These are phyloP conservation scores for Neofusicoccum umdonicola DNA, from an alignment of 2,329 filamentous ascomycete species.

Conservation along the genomic window DNA sequence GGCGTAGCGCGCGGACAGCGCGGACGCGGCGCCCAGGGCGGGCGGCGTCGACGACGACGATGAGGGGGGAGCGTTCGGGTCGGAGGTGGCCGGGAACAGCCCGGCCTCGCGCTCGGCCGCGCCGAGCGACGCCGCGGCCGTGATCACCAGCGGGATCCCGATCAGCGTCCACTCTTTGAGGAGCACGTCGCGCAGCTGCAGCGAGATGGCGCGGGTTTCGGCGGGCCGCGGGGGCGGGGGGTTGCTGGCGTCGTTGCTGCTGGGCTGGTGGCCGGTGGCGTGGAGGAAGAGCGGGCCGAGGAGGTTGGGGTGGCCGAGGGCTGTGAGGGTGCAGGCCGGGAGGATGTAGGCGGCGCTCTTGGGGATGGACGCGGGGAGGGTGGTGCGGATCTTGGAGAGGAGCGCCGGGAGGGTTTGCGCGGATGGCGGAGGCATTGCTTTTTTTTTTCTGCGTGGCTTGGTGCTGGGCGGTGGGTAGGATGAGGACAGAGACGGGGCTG, in stretches of 20 bases:
- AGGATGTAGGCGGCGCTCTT: constrained; percentile 10
- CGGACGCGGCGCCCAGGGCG: not conserved
- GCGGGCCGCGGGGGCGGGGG: not conserved
- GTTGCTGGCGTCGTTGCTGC: not conserved
- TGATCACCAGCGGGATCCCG: constrained; percentile 14
- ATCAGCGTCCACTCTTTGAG: constrained; percentile 15
- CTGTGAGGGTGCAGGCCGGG: not conserved
- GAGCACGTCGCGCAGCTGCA: constrained; percentile 15
- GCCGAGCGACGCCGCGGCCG: constrained; percentile 1
- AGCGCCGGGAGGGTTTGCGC: not conserved
- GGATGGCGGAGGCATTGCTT: not conserved
- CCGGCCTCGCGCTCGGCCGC: constrained; percentile 2
- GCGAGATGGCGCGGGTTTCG: not conserved
- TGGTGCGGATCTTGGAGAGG: not conserved
- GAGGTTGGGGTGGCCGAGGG: constrained; percentile 12
- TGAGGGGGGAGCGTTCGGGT: not conserved
- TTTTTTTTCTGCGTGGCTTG: not conserved
- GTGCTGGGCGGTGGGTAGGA: not conserved
- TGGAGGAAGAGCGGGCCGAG: constrained; percentile 11
- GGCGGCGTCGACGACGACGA: not conserved
- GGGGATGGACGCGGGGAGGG: not conserved
- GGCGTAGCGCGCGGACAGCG: not conserved
- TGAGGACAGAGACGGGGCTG: not conserved
- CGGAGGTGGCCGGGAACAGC: not conserved
- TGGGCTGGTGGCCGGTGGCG: not conserved